These are phyloP conservation scores for Beauveria brongniartii DNA, from an alignment of 2,329 filamentous ascomycete genomes.

Conservation along the genomic window DNA sequence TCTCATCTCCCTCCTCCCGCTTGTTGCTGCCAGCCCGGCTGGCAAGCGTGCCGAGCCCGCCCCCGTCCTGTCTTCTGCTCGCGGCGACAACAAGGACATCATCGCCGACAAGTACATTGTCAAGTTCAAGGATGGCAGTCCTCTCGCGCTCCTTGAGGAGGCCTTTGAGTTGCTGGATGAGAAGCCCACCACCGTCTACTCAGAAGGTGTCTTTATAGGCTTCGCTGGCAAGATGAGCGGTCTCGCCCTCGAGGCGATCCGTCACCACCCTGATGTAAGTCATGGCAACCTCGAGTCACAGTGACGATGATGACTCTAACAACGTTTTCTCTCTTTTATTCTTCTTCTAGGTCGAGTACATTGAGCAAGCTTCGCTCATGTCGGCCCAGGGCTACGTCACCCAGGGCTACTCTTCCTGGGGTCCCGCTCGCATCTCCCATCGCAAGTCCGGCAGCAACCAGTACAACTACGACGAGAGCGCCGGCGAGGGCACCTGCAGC, in stretches of 20 bases:
- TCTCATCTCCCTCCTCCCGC: conserved; percentile 7
- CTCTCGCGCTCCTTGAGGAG: conserved; percentile 11
- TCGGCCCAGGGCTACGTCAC: conserved; percentile 17
- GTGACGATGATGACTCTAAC: no score
- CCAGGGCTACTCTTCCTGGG: conserved; percentile 28
- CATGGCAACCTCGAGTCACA: background rate
- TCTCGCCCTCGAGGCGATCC: conserved; percentile 12
- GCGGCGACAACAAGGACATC: conserved; percentile 11
- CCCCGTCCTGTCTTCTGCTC: conserved; percentile 12
- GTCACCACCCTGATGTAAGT: conserved; percentile 13
- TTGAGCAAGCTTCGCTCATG: conserved; percentile 27
- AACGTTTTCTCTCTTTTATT: no score
- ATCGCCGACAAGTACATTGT: conserved; percentile 18
- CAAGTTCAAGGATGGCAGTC: conserved; percentile 13
- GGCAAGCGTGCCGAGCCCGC: conserved; percentile 13
- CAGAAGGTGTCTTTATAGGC: conserved; percentile 15
- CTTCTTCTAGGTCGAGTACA: conserved; percentile 20
- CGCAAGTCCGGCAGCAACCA: conserved; percentile 13
- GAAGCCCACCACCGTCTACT: conserved; percentile 15
- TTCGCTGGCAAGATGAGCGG: conserved; percentile 14
- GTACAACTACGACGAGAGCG: conserved; percentile 26
- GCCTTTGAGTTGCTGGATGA: conserved; percentile 12
- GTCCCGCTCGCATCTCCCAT: conserved; percentile 26
- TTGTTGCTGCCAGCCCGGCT: conserved; percentile 3
- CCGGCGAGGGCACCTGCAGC: conserved; percentile 27